These are phyloP conservation scores for Dalbergia cochinchinensis DNA, from an alignment of 306 rosid species.

Conservation along the genomic window DNA sequence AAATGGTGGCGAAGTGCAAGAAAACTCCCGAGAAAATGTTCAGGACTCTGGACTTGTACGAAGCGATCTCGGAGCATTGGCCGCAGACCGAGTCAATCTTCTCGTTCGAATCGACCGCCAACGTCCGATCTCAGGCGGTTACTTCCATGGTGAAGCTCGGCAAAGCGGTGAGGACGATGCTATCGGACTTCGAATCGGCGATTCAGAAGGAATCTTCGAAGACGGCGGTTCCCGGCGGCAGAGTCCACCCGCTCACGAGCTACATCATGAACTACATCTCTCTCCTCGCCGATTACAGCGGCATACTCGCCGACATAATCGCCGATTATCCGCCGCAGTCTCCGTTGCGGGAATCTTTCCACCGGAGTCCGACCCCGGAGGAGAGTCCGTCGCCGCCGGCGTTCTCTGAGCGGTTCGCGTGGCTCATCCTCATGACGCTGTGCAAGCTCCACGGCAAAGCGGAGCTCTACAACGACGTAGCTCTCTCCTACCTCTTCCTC, in stretches of 20 bases:
- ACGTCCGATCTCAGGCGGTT: slow-evolving; percentile 58
- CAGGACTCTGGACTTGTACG: slow-evolving; percentile 70
- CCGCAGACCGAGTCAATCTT: slow-evolving; percentile 76
- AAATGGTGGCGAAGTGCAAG: slow-evolving; percentile 75
- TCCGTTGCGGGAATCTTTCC: slow-evolving; percentile 71
- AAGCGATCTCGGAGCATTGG: slow-evolving; percentile 60
- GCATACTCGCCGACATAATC: slow-evolving; percentile 59
- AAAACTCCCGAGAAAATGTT: slow-evolving; percentile 82
- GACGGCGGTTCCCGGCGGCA: slow-evolving; percentile 65
- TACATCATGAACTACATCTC: slow-evolving; percentile 84
- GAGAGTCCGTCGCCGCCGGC: slow-evolving; percentile 48
- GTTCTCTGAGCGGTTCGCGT: slow-evolving; percentile 60
- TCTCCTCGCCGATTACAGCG: slow-evolving; percentile 69
- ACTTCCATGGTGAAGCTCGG: slow-evolving; percentile 53
- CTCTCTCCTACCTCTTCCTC: slow-evolving; percentile 77
- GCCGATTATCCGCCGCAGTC: slow-evolving; percentile 75
- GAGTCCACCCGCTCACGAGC: slow-evolving; percentile 79
- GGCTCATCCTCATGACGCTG: slow-evolving; percentile 77
- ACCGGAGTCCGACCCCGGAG: slow-evolving; percentile 47
- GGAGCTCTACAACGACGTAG: slow-evolving; percentile 68
- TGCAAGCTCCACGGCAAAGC: slow-evolving; percentile 83
- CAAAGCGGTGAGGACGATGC: slow-evolving; percentile 56
- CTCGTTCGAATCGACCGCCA: slow-evolving; percentile 66
- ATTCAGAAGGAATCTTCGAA: slow-evolving; percentile 73
- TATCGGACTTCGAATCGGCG: slow-evolving; percentile 73